Percentiles rank a stretch among this genome's conserved stretches.
Conservation (phyloP, 371 early-diverging fungal genomes). For the Mortierella sp. region DNA sequence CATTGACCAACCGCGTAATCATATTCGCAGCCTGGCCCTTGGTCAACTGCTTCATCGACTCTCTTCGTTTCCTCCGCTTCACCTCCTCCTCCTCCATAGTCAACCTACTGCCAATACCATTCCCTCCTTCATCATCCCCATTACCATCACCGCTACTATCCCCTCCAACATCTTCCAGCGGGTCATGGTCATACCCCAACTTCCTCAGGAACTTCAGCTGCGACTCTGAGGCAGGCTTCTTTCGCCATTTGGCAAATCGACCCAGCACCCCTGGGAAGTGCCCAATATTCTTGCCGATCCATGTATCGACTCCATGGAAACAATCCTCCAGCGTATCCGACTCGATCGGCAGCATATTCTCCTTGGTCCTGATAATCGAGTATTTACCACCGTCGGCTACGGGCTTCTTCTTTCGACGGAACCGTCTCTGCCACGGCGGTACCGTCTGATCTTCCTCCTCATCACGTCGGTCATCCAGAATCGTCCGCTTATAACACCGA, state of each 20-base stretch:
- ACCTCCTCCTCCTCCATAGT: conserved; percentile 21
- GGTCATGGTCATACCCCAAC: conserved; percentile 37
- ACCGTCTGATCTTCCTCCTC: background rate
- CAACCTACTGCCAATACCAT: conserved; percentile 12
- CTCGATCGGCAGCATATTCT: conserved; percentile 46
- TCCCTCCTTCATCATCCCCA: background rate
- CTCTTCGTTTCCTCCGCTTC: background rate
- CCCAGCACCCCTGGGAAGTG: conserved; percentile 19
- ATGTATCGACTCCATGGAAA: conserved; percentile 75
- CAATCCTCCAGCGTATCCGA: conserved; percentile 63
- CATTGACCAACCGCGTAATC: conserved; percentile 64
- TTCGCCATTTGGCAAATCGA: conserved; percentile 69
- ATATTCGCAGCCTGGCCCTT: conserved; percentile 74
- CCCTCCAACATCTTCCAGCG: conserved; percentile 10
- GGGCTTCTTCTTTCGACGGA: no score
- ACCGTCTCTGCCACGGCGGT: background rate
- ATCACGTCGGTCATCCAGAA: background rate
- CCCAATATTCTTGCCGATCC: conserved; percentile 57
- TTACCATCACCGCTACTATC: background rate
- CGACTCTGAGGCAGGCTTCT: conserved; percentile 61
- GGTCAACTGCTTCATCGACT: conserved; percentile 36
- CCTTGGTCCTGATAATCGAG: conserved; percentile 27
- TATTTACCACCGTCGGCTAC: background rate
- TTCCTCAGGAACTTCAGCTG: conserved; percentile 64
- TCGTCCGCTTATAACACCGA: conserved; percentile 22